phyloP scores from a whole-genome alignment of 73 alveolate species.

The Uronychia binucleata region DNA sequence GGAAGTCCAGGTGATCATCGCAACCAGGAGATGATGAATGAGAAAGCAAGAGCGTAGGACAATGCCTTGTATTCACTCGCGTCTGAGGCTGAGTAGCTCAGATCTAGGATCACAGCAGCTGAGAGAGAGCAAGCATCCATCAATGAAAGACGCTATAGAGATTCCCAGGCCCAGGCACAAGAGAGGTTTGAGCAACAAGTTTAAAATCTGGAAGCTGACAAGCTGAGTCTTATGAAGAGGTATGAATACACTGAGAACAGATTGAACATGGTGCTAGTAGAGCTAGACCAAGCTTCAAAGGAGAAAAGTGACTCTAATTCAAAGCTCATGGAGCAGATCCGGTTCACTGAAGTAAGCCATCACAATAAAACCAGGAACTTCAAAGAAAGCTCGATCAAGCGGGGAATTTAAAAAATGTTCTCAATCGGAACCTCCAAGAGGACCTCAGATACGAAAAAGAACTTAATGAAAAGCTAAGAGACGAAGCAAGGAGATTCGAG shows the following conservation, averaged over 20 bases:
- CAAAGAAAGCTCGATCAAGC: slow-evolving; percentile 60
- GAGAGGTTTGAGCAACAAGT: slow-evolving; percentile 36
- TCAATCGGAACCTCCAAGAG: slow-evolving; percentile 53
- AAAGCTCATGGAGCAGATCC: slow-evolving; percentile 30
- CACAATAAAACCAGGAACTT: slow-evolving; percentile 23
- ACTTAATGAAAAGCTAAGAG: slow-evolving; percentile 45
- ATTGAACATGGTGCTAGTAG: slow-evolving; percentile 53
- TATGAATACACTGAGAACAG: slow-evolving; percentile 2
- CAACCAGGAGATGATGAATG: not conserved
- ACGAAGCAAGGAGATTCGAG: slow-evolving; percentile 46
- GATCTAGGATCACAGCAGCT: not conserved
- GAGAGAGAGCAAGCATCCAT: not conserved
- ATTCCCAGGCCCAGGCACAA: not conserved
- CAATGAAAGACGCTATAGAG: not conserved
- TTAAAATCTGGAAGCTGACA: slow-evolving; percentile 47
- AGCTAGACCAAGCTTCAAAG: slow-evolving; percentile 56
- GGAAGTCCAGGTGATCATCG: not conserved
- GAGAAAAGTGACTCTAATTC: slow-evolving; percentile 48
- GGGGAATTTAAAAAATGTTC: slow-evolving; percentile 42
- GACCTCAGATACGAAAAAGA: slow-evolving; percentile 67
- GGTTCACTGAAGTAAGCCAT: slow-evolving; percentile 27
- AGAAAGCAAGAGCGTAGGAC: not conserved
- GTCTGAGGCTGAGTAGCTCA: not conserved
- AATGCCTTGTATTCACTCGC: slow-evolving; percentile 8
- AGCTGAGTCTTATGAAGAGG: slow-evolving; percentile 49